phyloP scores from a whole-genome alignment of 129 eudicot genomes.

The Ambrosia trifida region DNA sequence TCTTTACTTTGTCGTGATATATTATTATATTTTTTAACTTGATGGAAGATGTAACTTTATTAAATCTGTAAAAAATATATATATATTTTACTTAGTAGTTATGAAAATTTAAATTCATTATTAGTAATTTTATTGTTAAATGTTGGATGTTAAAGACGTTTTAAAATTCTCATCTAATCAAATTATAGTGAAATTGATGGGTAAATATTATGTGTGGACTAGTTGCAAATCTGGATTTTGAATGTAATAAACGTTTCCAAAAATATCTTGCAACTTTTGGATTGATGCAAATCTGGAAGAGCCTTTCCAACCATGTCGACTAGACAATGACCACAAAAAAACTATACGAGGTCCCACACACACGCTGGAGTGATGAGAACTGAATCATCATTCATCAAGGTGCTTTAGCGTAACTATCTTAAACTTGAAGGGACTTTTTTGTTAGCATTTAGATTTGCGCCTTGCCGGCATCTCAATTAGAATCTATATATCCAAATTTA shows the following conservation, averaged over 20 bases:
- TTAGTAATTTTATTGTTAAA: too few relatives aligned
- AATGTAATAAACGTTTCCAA: background rate
- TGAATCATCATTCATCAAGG: background rate
- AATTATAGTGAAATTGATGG: background rate
- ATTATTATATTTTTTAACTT: too few relatives aligned
- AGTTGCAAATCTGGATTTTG: background rate
- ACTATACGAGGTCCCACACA: slow-evolving; percentile 23
- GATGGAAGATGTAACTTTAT: too few relatives aligned
- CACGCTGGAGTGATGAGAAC: background rate
- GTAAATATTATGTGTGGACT: background rate
- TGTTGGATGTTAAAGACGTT: background rate
- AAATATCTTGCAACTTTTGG: slow-evolving; percentile 28
- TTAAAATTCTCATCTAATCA: background rate
- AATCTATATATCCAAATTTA: too few relatives aligned
- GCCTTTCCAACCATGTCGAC: slow-evolving; percentile 32
- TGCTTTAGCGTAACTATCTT: background rate
- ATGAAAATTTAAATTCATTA: too few relatives aligned
- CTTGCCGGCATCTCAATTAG: too few relatives aligned
- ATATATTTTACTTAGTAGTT: too few relatives aligned
- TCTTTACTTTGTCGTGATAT: too few relatives aligned
- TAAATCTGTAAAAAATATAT: too few relatives aligned
- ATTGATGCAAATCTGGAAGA: slow-evolving; percentile 1
- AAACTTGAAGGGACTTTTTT: background rate
- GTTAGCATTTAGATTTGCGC: too few relatives aligned
- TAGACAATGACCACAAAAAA: slow-evolving; percentile 23